Evolutionary conservation across 2,329 filamentous ascomycete genomes (phyloP).

Genomic region (Teratosphaeria nubilosa): DNA sequence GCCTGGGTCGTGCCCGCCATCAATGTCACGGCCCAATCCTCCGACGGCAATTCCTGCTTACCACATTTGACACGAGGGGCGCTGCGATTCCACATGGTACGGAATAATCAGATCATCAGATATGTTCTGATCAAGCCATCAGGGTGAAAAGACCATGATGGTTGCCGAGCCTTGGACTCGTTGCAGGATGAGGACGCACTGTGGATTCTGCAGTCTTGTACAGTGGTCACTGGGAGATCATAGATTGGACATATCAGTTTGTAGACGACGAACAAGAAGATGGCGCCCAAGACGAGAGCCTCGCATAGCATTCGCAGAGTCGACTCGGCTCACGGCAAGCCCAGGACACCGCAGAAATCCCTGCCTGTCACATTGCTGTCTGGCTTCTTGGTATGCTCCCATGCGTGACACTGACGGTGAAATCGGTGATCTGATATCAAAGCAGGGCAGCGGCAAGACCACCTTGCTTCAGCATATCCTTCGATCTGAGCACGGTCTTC

Average conservation of each 20-base stretch:
- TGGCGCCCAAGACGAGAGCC: background rate
- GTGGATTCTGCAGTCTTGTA: background rate
- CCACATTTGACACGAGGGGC: background rate
- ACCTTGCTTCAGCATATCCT: background rate
- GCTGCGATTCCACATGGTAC: background rate
- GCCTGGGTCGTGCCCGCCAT: background rate
- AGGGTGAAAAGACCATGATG: background rate
- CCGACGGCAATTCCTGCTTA: background rate
- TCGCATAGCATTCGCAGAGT: background rate
- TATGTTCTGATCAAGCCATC: background rate
- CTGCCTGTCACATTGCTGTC: background rate
- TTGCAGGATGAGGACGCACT: background rate
- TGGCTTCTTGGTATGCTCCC: background rate
- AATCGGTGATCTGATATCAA: background rate
- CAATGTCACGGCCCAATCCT: background rate
- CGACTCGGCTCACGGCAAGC: background rate
- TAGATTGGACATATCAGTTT: background rate
- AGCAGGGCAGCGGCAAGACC: background rate
- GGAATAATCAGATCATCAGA: background rate
- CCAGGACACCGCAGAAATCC: background rate
- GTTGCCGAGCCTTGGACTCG: background rate
- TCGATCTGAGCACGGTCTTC: background rate
- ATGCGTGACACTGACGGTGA: background rate
- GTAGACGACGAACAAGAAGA: background rate
- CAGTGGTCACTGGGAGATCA: background rate